These are phyloP conservation scores for Cryphonectria carpinicola DNA, from an alignment of 2,329 filamentous ascomycete genomes.

Conservation along the genomic window DNA sequence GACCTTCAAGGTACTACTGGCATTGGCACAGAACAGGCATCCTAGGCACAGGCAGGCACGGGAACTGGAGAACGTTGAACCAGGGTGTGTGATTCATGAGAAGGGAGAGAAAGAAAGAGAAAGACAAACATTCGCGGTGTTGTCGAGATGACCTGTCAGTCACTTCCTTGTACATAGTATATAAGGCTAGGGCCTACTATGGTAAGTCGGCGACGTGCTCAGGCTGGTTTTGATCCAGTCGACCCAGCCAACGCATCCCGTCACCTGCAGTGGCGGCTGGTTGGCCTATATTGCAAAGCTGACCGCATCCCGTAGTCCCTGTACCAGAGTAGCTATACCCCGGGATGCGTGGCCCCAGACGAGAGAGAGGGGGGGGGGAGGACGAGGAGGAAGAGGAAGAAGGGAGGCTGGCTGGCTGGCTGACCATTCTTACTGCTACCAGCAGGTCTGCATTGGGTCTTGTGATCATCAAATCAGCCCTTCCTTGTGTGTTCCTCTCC, in stretches of 20 bases:
- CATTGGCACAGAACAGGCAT: not conserved
- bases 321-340: not conserved
- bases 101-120: not conserved
- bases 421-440: not conserved
- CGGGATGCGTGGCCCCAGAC: not conserved
- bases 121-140: not conserved
- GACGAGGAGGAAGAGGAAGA: not conserved
- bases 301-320: not conserved
- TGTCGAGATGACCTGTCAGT: not conserved
- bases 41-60: not conserved
- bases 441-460: not conserved
- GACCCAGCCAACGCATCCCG: not conserved
- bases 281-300: not conserved
- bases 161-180: not conserved
- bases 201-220: not conserved
- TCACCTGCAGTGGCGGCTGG: conserved; percentile 1
- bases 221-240: not conserved
- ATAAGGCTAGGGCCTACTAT: not conserved
- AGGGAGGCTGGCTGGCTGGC: not conserved
- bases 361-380: not conserved
- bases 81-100: not conserved
- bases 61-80: not conserved
- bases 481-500: not conserved
- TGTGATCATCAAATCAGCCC: conserved; percentile 4
- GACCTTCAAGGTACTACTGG: not conserved